phyloP scores from a whole-genome alignment of 345 rosid genomes.

The Citrus reticulata region DNA sequence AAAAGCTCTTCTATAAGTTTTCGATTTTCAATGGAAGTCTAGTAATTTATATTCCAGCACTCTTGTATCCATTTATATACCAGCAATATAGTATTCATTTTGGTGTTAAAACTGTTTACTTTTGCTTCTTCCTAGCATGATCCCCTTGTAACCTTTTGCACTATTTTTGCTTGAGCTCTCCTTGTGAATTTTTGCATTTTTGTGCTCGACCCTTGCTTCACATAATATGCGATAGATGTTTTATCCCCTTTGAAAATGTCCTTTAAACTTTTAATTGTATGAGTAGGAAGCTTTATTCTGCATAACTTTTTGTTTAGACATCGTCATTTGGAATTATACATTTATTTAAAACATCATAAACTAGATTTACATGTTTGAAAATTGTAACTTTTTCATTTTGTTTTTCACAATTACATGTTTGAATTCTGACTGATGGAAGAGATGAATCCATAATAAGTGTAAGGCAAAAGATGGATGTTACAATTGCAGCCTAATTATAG shows the following conservation, averaged over 20 bases:
- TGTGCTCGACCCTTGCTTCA: background rate
- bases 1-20: background rate
- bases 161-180: background rate
- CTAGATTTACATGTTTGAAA: background rate
- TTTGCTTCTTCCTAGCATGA: background rate
- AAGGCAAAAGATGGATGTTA: slow-evolving; percentile 1
- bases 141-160: background rate
- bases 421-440: background rate
- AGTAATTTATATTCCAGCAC: background rate
- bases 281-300: background rate
- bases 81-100: background rate
- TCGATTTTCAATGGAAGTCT: background rate
- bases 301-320: background rate
- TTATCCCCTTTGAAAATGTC: background rate
- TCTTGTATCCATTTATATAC: background rate
- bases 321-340: background rate
- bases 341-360: background rate
- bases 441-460: background rate
- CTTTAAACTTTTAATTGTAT: background rate
- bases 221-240: background rate
- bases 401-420: background rate
- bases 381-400: background rate
- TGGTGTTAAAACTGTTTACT: background rate
- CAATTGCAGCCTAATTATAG: slow-evolving; percentile 1
- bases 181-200: background rate